Percentiles rank a stretch among this genome's conserved stretches.
These are phyloP conservation scores for Sporothrix sp. DNA, from an alignment of 2,329 filamentous ascomycete genomes.

Conservation along the genomic window DNA sequence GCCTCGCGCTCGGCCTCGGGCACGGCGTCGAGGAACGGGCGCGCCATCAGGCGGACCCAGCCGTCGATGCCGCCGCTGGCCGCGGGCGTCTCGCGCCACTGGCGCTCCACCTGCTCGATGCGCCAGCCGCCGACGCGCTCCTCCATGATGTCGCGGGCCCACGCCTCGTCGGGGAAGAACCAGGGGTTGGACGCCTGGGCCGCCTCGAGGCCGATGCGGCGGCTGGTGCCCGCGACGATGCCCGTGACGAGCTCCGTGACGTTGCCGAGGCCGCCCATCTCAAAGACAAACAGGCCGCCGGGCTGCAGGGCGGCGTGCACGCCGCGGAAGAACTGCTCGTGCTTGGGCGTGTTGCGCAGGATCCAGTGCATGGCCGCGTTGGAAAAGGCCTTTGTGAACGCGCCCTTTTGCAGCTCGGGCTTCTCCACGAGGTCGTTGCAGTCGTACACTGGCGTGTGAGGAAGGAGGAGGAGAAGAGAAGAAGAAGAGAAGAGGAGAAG, in stretches of 20 bases:
- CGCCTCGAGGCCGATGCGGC: conserved; percentile 39
- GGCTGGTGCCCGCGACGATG: conserved; percentile 42
- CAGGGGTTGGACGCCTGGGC: conserved; percentile 49
- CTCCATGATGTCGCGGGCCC: conserved; percentile 38
- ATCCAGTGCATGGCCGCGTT: conserved; percentile 62
- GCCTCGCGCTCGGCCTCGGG: conserved; percentile 37
- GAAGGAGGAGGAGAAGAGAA: neutral
- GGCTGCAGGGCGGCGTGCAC: conserved; percentile 43
- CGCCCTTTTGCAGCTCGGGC: conserved; percentile 27
- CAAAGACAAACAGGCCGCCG: conserved; percentile 52
- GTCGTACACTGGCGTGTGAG: conserved; percentile 32
- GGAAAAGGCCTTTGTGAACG: conserved; percentile 51
- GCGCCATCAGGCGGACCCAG: conserved; percentile 57
- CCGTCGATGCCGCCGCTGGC: conserved; percentile 51
- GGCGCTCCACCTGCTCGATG: conserved; percentile 46
- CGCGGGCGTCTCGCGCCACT: conserved; percentile 55
- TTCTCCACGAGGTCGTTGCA: conserved; percentile 30
- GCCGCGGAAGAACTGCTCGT: conserved; percentile 42
- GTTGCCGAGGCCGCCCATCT: conserved; percentile 64
- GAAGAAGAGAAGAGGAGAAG: neutral
- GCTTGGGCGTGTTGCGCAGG: conserved; percentile 35
- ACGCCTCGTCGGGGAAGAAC: conserved; percentile 60
- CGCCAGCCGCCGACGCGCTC: conserved; percentile 36
- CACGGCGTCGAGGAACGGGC: conserved; percentile 46
- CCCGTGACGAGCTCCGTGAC: conserved; percentile 52